Percentiles rank a stretch among this genome's conserved stretches.
These are phyloP conservation scores for Thelephora terrestris DNA, from an alignment of 1,284 basidiomycete genomes.

Conservation along the genomic window DNA sequence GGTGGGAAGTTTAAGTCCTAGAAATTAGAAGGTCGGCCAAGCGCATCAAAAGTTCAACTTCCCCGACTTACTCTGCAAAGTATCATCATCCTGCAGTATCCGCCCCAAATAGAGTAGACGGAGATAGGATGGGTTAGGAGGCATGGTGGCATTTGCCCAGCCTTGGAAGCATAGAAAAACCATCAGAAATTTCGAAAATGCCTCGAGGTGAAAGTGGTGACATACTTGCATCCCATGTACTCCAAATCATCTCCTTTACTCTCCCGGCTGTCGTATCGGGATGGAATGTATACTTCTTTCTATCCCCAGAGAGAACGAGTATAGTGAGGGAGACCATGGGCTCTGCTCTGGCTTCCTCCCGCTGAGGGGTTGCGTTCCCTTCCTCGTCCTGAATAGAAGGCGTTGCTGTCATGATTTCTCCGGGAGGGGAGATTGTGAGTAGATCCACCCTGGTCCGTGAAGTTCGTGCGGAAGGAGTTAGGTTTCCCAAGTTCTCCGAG, in stretches of 20 bases:
- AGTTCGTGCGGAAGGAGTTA: slow-evolving; percentile 23
- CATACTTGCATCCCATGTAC: slow-evolving; percentile 71
- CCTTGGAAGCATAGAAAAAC: background rate
- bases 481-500: background rate
- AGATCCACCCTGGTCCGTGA: slow-evolving; percentile 28
- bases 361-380: slow-evolving; percentile 4
- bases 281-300: slow-evolving; percentile 69
- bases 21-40: background rate
- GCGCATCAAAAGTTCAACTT: too few relatives aligned
- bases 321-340: slow-evolving; percentile 66
- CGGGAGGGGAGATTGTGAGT: slow-evolving; percentile 13
- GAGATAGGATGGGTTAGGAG: slow-evolving; percentile 70
- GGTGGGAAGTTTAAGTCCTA: slow-evolving; percentile 43
- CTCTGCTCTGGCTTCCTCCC: slow-evolving; percentile 6
- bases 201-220: slow-evolving; percentile 7
- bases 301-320: slow-evolving; percentile 63
- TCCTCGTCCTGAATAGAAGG: slow-evolving; percentile 12
- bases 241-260: slow-evolving; percentile 80
- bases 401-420: slow-evolving; percentile 1
- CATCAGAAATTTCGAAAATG: slow-evolving; percentile 1
- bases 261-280: slow-evolving; percentile 70
- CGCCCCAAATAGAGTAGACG: slow-evolving; percentile 75
- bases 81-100: slow-evolving; percentile 78
- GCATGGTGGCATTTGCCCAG: slow-evolving; percentile 27
- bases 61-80: slow-evolving; percentile 48